Evolutionary conservation across 2,329 filamentous ascomycete species (phyloP), one percentile per base, ranked within the genome.

Genomic region (Arthroderma sp.): DNA sequence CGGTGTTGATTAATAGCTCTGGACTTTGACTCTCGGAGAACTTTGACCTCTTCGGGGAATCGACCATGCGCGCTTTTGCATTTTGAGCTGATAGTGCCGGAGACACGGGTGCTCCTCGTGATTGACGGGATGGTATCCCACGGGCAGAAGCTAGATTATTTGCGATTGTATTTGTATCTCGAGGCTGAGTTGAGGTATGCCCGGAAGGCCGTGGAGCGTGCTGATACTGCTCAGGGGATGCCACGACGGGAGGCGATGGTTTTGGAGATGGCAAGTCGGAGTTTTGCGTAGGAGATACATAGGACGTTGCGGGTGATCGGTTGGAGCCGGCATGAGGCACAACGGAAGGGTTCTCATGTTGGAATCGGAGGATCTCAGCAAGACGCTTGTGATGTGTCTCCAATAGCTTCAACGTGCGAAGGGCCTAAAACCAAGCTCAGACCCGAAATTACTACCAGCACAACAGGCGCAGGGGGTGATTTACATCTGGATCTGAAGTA

Each of bases 321-420:
- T 33, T 36, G 22, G 36, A 39, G 8, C 44, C 47, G 5, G 47
- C 9, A 4, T 38, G 45, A 27, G 50, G 11, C 29, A 45, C 43
- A 10, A 51, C 47, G 15, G 47, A 49, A 34, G 75, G 69, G 46
- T 72, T 68, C 43, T 74, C 73, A 60, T 71, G 66, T 33, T 84
- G 81, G 37, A 82, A 75, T 57, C 82, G 82, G 51, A 96, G 76
- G 36, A 95, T 77, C 51, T 83, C 78, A 10, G 88, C 86, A 8
- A 96, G 79, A 50, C 79, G 80, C 53, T 80, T 77, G 61, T 98
- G 91, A 61, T 98, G 86, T 51, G 84, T 75, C 63, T 95, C 86
- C 47, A 98, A 79, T 2, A 96, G 75, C 52, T 76, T 78, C 48
- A 98, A 71, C 6, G 88, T 91, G 43, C 91, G 79, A 41, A 94